A percentile compares a stretch with the other conserved stretches of the same genome.
These are phyloP conservation scores for Lepraria neglecta DNA, from an alignment of 495 filamentous ascomycete species.

Conservation along the genomic window DNA sequence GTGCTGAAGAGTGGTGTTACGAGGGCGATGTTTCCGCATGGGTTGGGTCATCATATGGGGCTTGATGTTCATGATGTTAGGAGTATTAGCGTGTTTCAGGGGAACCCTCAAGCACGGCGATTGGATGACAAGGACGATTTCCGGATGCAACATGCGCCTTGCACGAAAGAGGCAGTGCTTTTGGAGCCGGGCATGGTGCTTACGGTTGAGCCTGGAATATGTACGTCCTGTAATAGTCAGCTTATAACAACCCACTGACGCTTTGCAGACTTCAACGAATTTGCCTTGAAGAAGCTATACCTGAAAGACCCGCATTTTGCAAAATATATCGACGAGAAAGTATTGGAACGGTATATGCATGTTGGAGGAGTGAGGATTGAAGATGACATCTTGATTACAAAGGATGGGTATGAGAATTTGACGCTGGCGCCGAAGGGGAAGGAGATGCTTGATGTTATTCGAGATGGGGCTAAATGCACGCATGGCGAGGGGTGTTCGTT, in stretches of 20 bases:
- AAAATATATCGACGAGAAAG: conserved; percentile 65
- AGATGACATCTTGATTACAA: conserved; percentile 79
- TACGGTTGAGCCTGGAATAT: conserved; percentile 83
- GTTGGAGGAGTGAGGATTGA: conserved; percentile 90
- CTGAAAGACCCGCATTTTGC: not conserved
- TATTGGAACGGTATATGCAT: conserved; percentile 63
- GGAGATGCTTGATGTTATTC: conserved; percentile 54
- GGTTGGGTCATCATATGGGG: conserved; percentile 81
- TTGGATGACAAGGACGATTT: not conserved
- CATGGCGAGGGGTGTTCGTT: not conserved
- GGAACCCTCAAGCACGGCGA: not conserved
- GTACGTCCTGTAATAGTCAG: not conserved
- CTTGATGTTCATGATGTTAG: conserved; percentile 84
- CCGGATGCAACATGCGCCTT: not conserved
- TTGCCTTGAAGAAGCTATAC: not conserved
- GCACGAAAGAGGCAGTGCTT: conserved; percentile 11
- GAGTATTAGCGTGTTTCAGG: conserved; percentile 62
- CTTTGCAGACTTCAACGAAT: conserved; percentile 64
- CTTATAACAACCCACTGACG: not conserved
- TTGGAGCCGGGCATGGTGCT: conserved; percentile 56
- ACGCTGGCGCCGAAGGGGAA: conserved; percentile 74
- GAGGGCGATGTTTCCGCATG: conserved; percentile 82
- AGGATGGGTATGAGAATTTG: conserved; percentile 71
- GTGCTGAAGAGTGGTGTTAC: conserved; percentile 60
- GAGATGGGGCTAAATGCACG: conserved; percentile 1